Evolutionary conservation across 805 yeast species (phyloP).

Genomic region (Metschnikowia picachoensis): DNA sequence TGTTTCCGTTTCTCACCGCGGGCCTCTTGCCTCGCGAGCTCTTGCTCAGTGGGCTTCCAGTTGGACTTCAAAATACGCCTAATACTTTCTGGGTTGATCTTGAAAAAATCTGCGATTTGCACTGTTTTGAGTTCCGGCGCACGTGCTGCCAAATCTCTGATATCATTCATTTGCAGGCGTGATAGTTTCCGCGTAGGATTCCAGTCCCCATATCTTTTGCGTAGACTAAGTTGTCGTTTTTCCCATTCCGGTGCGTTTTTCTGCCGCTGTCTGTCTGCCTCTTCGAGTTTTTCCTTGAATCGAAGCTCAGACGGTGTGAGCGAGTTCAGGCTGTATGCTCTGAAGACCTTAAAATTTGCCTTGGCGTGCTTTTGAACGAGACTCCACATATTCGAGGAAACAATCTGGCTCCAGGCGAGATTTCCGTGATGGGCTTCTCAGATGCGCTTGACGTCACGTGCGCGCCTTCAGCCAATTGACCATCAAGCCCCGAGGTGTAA

Average conservation of each 20-base stretch:
- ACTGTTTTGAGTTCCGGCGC: constrained; percentile 59
- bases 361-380: not conserved
- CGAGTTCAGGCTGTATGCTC: constrained; percentile 1
- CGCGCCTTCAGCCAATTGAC: not conserved
- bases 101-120: constrained; percentile 60
- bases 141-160: constrained; percentile 51
- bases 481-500: no score
- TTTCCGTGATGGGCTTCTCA: not conserved
- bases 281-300: constrained; percentile 16
- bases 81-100: constrained; percentile 76
- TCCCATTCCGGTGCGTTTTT: constrained; percentile 52
- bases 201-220: constrained; percentile 65
- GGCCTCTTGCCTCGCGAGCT: constrained; percentile 39
- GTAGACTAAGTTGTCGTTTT: constrained; percentile 59
- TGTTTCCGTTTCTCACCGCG: constrained; percentile 45
- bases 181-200: constrained; percentile 64
- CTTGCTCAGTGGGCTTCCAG: constrained; percentile 67
- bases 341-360: not conserved
- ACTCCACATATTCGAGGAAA: constrained; percentile 1
- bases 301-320: constrained; percentile 11
- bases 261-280: constrained; percentile 40
- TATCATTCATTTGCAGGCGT: constrained; percentile 62
- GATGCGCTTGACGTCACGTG: not conserved
- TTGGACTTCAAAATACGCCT: constrained; percentile 72
- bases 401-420: not conserved